Evolutionary conservation across 2,329 filamentous ascomycete species (phyloP), one percentile per base, ranked within the genome.

Genomic region (Botrytis fragariae): DNA sequence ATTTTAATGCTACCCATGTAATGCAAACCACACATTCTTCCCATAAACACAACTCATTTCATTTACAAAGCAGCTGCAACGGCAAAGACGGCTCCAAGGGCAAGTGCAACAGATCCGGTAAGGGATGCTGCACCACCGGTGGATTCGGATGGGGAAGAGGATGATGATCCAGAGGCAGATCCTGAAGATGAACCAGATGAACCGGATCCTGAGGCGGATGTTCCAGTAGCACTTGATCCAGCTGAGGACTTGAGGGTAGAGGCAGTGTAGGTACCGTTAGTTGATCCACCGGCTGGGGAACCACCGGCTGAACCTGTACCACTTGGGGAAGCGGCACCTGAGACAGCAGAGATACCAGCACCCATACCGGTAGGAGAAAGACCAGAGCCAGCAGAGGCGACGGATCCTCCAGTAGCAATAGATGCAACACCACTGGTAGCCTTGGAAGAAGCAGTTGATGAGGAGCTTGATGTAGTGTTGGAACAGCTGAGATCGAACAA

Each of bases 401-500:
- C 69, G n/a, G 48, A 59, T 57, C 73, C 67, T 32, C 61, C 71
- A 61, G 67, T 73, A 42, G 72, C 72, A 37, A 69, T 60, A 70
- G 73, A 48, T 25, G 74, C 72, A 45, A 59, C 25, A 63, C 72
- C 74, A n/a, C 57, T 60, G 39, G 75, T 67, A 22, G 72, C 35
- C 61, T 72, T 42, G 59, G 73, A 61, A 60, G 73, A 74, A 9
- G 77, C 72, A n/a, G 75, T 69, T 44, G 75, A 69, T 42, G 71
- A 73, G 65, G 39, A 74, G 67, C 70, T 76, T 29, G 74, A 74
- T 4, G 62, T 72, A 29, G 74, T 79, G 72, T 83, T 80, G 72
- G 82, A 81, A 84, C 90, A 93, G 62, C 87, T 87, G 71, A 92
- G 87, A 79, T 92, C 88, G 80, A 86, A 92, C 48, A 91, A 83